These are phyloP conservation scores for Sabuloglossum arenarium DNA, from an alignment of 495 filamentous ascomycete genomes.

Conservation along the genomic window DNA sequence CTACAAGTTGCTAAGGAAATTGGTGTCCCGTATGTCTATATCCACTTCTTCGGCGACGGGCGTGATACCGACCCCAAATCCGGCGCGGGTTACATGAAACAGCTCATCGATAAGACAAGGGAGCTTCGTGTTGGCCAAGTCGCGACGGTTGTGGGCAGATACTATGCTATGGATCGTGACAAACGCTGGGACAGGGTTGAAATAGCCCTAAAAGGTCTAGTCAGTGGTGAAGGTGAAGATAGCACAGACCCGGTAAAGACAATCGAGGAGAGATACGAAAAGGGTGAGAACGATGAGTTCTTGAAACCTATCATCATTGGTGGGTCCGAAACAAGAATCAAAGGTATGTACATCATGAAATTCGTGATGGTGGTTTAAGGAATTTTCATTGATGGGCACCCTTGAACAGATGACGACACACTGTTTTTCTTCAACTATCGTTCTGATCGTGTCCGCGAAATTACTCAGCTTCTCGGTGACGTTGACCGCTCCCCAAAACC, in stretches of 20 bases:
- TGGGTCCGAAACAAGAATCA: constrained; percentile 61
- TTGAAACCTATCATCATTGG: constrained; percentile 91
- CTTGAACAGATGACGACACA: constrained; percentile 55
- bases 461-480: constrained; percentile 83
- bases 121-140: constrained; percentile 74
- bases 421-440: constrained; percentile 99
- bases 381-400: neutral
- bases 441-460: constrained; percentile 89
- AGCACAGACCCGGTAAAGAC: constrained; percentile 68
- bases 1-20: constrained; percentile 75
- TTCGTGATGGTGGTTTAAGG: neutral
- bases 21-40: constrained; percentile 74
- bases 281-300: constrained; percentile 89
- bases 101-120: constrained; percentile 52
- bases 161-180: constrained; percentile 98
- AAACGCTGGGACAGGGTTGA: constrained; percentile 96
- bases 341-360: constrained; percentile 30
- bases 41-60: constrained; percentile 98
- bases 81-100: constrained; percentile 63
- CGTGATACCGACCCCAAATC: constrained; percentile 96
- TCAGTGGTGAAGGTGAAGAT: constrained; percentile 68
- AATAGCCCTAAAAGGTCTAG: constrained; percentile 67
- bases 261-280: constrained; percentile 69
- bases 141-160: constrained; percentile 86
- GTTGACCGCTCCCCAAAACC: constrained; percentile 76